These are phyloP conservation scores for Picea glauca DNA, from an alignment of 75 land plant genomes.

Conservation along the genomic window DNA sequence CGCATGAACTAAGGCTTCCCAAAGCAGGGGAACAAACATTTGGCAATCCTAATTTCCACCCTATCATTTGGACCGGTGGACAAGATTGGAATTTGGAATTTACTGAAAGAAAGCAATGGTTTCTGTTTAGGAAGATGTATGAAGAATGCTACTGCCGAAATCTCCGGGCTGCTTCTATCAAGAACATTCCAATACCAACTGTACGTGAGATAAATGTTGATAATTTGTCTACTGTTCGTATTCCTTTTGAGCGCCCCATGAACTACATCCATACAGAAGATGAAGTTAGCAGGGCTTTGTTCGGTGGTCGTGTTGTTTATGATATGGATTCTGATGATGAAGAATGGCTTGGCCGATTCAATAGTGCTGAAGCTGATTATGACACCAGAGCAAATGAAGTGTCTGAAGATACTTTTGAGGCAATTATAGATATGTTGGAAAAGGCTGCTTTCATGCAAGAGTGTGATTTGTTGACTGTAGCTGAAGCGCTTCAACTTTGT, in stretches of 20 bases:
- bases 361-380: conserved; percentile 1
- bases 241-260: conserved; percentile 35
- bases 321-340: conserved; percentile 95
- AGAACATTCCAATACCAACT: conserved; percentile 71
- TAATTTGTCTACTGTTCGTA: conserved; percentile 11
- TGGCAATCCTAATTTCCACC: conserved; percentile 34
- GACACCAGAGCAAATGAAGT: conserved; percentile 2
- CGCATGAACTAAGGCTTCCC: conserved; percentile 24
- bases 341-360: conserved; percentile 51
- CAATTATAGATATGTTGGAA: conserved; percentile 44
- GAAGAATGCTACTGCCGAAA: conserved; percentile 62
- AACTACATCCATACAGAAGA: conserved; percentile 32
- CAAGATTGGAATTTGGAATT: conserved; percentile 84
- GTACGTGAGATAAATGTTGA: conserved; percentile 23
- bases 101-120: conserved; percentile 60
- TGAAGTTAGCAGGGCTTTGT: conserved; percentile 73
- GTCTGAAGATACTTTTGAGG: conserved; percentile 45
- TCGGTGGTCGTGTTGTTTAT: conserved; percentile 36
- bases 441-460: conserved; percentile 24
- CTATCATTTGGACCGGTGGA: conserved; percentile 47
- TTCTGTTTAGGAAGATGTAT: conserved; percentile 62
- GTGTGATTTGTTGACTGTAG: conserved; percentile 14
- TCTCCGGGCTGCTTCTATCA: conserved; percentile 25
- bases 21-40: no score
- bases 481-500: conserved; percentile 15